These are phyloP conservation scores for Brassica incana DNA, from an alignment of 345 rosid species.

Conservation along the genomic window DNA sequence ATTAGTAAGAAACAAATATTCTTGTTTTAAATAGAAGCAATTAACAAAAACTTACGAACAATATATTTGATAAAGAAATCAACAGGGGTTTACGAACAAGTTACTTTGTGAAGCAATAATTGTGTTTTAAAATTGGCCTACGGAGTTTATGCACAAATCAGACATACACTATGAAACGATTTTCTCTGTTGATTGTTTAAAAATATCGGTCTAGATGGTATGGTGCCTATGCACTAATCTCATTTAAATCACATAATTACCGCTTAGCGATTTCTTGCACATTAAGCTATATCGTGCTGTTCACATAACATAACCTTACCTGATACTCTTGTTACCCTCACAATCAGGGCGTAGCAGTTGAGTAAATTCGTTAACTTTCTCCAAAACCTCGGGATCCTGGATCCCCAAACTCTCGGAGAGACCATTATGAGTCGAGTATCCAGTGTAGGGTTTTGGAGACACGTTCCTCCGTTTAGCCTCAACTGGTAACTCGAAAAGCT, in stretches of 20 bases:
- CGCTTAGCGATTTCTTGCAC: neutral
- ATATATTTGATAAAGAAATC: neutral
- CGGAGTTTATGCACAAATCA: too few relatives aligned
- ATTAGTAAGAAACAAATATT: neutral
- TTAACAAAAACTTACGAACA: neutral
- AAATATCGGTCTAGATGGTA: too few relatives aligned
- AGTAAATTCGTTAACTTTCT: conserved; percentile 14
- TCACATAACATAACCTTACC: conserved; percentile 4
- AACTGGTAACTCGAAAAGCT: conserved; percentile 20
- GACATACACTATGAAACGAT: too few relatives aligned
- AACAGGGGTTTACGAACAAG: neutral
- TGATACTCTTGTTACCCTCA: conserved; percentile 7
- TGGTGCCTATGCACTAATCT: neutral
- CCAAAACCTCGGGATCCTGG: conserved; percentile 4
- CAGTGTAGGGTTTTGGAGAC: conserved; percentile 1
- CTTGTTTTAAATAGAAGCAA: neutral
- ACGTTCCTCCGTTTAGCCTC: conserved; percentile 24
- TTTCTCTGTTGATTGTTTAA: too few relatives aligned
- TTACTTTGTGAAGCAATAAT: neutral
- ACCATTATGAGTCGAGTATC: conserved; percentile 15
- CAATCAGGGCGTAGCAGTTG: conserved; percentile 4
- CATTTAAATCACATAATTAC: neutral
- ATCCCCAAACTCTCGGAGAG: conserved; percentile 29
- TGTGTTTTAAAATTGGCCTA: too few relatives aligned
- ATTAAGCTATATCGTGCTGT: neutral